Percentiles rank a stretch among this genome's conserved stretches.
phyloP scores from a whole-genome alignment of 2,329 filamentous ascomycete species.

The Pyrenophora graminea region DNA sequence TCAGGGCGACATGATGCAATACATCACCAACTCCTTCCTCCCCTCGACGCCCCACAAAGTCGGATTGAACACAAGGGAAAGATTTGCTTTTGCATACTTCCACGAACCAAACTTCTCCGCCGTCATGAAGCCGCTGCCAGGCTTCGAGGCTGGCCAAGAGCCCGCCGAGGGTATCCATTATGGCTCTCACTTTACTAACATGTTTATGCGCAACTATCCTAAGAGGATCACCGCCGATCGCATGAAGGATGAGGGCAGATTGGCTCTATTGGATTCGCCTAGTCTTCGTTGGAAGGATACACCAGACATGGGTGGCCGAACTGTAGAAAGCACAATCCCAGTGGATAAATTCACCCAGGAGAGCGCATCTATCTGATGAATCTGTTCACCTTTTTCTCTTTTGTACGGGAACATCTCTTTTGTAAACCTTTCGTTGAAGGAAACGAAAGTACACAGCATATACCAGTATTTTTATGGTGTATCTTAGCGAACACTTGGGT shows the following conservation, averaged over 20 bases:
- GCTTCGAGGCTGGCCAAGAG: slow-evolving; percentile 8
- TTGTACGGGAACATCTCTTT: too few relatives aligned
- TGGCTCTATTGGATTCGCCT: slow-evolving; percentile 7
- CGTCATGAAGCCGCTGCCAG: slow-evolving; percentile 10
- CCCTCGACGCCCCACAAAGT: slow-evolving; percentile 14
- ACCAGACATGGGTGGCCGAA: neutral
- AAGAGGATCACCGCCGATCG: slow-evolving; percentile 6
- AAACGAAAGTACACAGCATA: too few relatives aligned
- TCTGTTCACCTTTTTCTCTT: too few relatives aligned
- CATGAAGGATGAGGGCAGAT: slow-evolving; percentile 7
- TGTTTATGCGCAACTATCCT: slow-evolving; percentile 17
- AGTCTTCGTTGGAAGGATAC: slow-evolving; percentile 3
- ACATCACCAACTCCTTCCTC: slow-evolving; percentile 14
- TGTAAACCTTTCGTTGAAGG: too few relatives aligned
- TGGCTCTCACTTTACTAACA: slow-evolving; percentile 13
- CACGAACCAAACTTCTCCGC: slow-evolving; percentile 14
- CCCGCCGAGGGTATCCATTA: slow-evolving; percentile 10
- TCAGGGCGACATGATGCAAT: slow-evolving; percentile 16
- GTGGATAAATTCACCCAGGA: too few relatives aligned
- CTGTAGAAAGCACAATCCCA: neutral
- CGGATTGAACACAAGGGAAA: slow-evolving; percentile 13
- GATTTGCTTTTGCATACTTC: slow-evolving; percentile 15
- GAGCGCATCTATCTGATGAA: too few relatives aligned
- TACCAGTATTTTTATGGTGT: too few relatives aligned
- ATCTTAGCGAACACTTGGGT: too few relatives aligned